These are phyloP conservation scores for Diaporthe sp. DNA, from an alignment of 2,329 filamentous ascomycete genomes.

Conservation along the genomic window DNA sequence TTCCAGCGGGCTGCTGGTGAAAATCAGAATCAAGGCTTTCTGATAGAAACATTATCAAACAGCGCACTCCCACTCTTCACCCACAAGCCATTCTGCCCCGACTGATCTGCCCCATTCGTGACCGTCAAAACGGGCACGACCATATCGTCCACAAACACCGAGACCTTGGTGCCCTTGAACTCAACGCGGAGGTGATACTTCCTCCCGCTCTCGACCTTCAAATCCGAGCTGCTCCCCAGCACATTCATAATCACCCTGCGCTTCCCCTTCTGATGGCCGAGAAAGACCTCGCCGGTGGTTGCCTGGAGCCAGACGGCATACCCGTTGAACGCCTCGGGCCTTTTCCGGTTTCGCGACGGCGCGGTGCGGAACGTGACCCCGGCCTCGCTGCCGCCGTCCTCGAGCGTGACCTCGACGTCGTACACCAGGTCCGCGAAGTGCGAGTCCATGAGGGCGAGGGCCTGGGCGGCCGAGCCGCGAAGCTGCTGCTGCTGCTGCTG, in stretches of 20 bases:
- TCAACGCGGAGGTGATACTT: constrained; percentile 3
- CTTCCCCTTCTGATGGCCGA: constrained; percentile 7
- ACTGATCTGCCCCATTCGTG: neutral
- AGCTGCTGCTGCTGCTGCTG: neutral
- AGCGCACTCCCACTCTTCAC: neutral
- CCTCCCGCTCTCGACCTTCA: neutral
- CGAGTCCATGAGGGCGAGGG: constrained; percentile 6
- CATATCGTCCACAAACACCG: neutral
- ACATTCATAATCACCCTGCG: neutral
- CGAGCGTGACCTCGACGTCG: neutral
- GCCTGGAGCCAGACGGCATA: constrained; percentile 11
- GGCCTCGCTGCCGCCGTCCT: neutral
- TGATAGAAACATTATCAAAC: constrained; percentile 19
- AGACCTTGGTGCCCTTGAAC: neutral
- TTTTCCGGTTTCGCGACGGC: neutral
- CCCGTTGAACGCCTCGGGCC: neutral
- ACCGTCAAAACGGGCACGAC: neutral
- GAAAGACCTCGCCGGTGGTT: neutral
- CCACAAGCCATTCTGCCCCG: constrained; percentile 8
- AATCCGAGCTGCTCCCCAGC: neutral
- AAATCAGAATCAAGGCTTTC: neutral
- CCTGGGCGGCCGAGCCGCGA: neutral
- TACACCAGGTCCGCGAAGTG: constrained; percentile 10
- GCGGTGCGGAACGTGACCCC: neutral
- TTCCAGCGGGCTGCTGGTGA: neutral